These are phyloP conservation scores for Neofusicoccum umdonicola DNA, from an alignment of 2,329 filamentous ascomycete genomes.

Conservation along the genomic window DNA sequence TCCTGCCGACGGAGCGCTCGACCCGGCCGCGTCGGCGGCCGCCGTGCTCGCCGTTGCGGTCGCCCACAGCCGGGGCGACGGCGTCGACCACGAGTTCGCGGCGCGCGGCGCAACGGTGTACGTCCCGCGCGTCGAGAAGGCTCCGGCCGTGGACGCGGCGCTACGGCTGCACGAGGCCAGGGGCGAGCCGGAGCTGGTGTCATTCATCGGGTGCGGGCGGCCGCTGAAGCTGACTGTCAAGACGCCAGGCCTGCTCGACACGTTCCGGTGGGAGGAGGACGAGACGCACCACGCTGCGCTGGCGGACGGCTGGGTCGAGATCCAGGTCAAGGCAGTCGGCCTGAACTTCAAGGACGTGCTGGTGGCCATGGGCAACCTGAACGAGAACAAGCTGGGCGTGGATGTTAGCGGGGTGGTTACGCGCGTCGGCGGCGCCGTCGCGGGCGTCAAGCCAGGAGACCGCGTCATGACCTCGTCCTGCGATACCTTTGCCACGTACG, in stretches of 20 bases:
- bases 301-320: conserved; percentile 19
- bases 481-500: neutral
- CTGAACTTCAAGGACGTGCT: conserved; percentile 19
- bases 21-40: neutral
- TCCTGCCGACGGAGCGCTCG: no score
- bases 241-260: conserved; percentile 1
- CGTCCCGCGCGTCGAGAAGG: neutral
- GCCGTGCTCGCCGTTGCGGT: neutral
- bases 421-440: conserved; percentile 59
- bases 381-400: conserved; percentile 17
- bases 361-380: conserved; percentile 21
- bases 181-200: neutral
- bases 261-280: neutral
- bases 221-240: neutral
- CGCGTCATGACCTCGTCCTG: conserved; percentile 47
- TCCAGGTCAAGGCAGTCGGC: conserved; percentile 17
- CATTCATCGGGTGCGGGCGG: neutral
- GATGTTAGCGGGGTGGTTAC: conserved; percentile 67
- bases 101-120: neutral
- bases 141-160: neutral
- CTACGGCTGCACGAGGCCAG: neutral
- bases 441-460: conserved; percentile 62
- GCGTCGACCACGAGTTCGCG: neutral
- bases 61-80: neutral
- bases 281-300: neutral